Percentiles rank a stretch among this genome's conserved stretches.
These are phyloP conservation scores for Penstemon davidsonii DNA, from an alignment of 257 asterid genomes.

Conservation along the genomic window DNA sequence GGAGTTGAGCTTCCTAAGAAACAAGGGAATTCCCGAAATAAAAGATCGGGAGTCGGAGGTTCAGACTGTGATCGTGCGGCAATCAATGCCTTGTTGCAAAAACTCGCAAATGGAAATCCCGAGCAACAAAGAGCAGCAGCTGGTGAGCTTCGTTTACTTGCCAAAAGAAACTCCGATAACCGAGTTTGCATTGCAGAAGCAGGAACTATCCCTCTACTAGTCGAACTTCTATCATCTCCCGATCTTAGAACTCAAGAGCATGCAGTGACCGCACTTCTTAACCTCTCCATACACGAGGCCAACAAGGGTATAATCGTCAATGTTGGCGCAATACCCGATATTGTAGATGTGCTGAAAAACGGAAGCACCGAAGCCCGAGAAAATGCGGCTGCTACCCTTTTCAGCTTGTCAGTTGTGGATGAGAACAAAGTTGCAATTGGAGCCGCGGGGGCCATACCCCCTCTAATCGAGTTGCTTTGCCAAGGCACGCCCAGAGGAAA, in stretches of 20 bases:
- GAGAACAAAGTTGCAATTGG: conserved; percentile 94
- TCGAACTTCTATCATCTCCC: conserved; percentile 69
- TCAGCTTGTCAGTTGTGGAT: conserved; percentile 78
- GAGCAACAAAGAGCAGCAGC: conserved; percentile 93
- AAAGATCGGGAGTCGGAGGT: conserved; percentile 55
- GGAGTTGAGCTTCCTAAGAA: conserved; percentile 88
- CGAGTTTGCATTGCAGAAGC: conserved; percentile 91
- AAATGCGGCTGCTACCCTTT: conserved; percentile 94
- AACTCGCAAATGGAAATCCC: conserved; percentile 65
- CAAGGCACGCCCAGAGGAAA: conserved; percentile 87
- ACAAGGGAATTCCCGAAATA: conserved; percentile 60
- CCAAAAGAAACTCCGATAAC: conserved; percentile 90
- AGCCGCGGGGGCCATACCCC: conserved; percentile 90
- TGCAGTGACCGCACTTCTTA: conserved; percentile 89
- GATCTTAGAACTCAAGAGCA: conserved; percentile 88
- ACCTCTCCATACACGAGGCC: conserved; percentile 83
- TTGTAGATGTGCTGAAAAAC: conserved; percentile 69
- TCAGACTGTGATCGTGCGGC: conserved; percentile 83
- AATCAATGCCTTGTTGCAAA: conserved; percentile 56
- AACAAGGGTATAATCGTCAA: conserved; percentile 83
- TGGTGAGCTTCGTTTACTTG: conserved; percentile 96
- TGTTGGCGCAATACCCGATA: conserved; percentile 87
- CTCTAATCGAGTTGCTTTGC: conserved; percentile 78
- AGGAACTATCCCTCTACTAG: conserved; percentile 87
- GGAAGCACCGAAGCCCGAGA: conserved; percentile 91